Percentiles rank a stretch among this genome's conserved stretches.
phyloP scores from a whole-genome alignment of 2,329 filamentous ascomycete species.

The Ascochyta lentis region DNA sequence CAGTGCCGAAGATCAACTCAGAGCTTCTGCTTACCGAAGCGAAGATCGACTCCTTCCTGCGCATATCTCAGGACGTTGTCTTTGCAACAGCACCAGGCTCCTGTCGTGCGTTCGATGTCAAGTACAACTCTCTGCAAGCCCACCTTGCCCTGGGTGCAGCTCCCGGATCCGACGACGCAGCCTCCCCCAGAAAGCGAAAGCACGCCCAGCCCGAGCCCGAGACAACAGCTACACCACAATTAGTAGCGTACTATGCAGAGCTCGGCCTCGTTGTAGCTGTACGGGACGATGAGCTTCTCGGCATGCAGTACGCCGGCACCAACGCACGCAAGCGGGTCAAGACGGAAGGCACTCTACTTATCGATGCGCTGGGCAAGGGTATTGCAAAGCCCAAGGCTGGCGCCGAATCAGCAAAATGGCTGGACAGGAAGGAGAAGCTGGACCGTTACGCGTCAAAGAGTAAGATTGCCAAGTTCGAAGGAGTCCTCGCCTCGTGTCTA shows the following conservation, averaged over 20 bases:
- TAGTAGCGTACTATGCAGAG: slow-evolving; percentile 65
- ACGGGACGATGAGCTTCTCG: slow-evolving; percentile 68
- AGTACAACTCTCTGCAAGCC: slow-evolving; percentile 63
- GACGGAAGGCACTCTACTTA: slow-evolving; percentile 63
- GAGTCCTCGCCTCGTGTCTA: slow-evolving; percentile 47
- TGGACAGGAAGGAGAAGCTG: slow-evolving; percentile 41
- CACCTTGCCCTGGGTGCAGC: slow-evolving; percentile 44
- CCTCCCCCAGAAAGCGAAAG: slow-evolving; percentile 44
- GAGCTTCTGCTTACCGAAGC: slow-evolving; percentile 58
- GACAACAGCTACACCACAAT: slow-evolving; percentile 42
- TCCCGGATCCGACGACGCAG: slow-evolving; percentile 39
- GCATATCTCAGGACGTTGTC: slow-evolving; percentile 70
- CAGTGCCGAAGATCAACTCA: slow-evolving; percentile 66
- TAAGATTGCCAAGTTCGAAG: slow-evolving; percentile 52
- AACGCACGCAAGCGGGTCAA: slow-evolving; percentile 47
- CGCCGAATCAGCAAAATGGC: slow-evolving; percentile 32
- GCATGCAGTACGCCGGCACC: slow-evolving; percentile 61
- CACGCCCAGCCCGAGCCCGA: slow-evolving; percentile 41
- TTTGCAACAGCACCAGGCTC: slow-evolving; percentile 65
- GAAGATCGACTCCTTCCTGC: slow-evolving; percentile 66
- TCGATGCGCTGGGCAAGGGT: slow-evolving; percentile 76
- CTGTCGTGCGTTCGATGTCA: slow-evolving; percentile 68
- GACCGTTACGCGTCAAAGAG: slow-evolving; percentile 47
- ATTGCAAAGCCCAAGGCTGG: slow-evolving; percentile 35
- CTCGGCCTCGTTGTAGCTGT: slow-evolving; percentile 71